A percentile compares a stretch with the other conserved stretches of the same genome.
These are phyloP conservation scores for Phlebopus sp. DNA, from an alignment of 1,284 basidiomycete species.

Conservation along the genomic window DNA sequence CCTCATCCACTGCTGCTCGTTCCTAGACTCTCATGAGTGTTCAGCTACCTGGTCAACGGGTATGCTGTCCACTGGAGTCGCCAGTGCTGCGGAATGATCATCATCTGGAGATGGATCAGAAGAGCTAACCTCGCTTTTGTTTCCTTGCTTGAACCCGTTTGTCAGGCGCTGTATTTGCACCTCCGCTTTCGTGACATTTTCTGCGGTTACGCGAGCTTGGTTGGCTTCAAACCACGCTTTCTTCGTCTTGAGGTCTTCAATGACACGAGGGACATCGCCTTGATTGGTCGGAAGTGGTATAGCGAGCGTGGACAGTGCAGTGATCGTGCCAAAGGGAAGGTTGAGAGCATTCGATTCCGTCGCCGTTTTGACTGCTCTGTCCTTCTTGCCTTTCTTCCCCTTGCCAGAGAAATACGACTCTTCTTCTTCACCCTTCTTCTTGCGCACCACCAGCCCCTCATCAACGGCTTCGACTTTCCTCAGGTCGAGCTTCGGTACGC, in stretches of 20 bases:
- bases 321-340: constrained; percentile 82
- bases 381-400: constrained; percentile 75
- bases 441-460: constrained; percentile 77
- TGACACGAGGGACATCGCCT: constrained; percentile 78
- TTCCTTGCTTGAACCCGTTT: constrained; percentile 42
- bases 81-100: constrained; percentile 45
- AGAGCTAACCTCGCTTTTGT: constrained; percentile 41
- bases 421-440: constrained; percentile 90
- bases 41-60: constrained; percentile 45
- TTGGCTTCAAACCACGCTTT: constrained; percentile 91
- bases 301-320: constrained; percentile 84
- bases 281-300: constrained; percentile 86
- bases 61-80: constrained; percentile 40
- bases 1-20: too few relatives aligned
- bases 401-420: constrained; percentile 80
- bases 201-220: constrained; percentile 63
- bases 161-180: constrained; percentile 73
- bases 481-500: constrained; percentile 82
- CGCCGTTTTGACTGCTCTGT: constrained; percentile 39
- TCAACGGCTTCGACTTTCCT: constrained; percentile 77
- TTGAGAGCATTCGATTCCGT: constrained; percentile 39
- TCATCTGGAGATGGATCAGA: constrained; percentile 41
- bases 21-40: constrained; percentile 46
- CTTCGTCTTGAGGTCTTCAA: constrained; percentile 92
- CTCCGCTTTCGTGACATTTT: constrained; percentile 78